A percentile compares a stretch with the other conserved stretches of the same genome.
These are phyloP conservation scores for Tricholoma furcatifolium DNA, from an alignment of 768 basidiomycete genomes.

Conservation along the genomic window DNA sequence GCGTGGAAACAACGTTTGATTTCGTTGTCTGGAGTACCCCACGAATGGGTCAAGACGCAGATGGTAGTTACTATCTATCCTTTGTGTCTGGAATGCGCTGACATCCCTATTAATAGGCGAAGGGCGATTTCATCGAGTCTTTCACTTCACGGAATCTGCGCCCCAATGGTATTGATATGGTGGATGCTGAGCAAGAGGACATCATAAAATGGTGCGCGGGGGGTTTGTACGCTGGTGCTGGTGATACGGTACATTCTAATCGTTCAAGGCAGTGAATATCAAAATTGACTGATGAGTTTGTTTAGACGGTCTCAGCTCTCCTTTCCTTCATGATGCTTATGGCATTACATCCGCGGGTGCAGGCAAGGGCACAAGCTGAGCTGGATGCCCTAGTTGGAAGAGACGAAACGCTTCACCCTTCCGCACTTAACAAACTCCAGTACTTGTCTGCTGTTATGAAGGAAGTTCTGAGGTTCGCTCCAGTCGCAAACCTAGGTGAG, in stretches of 20 bases:
- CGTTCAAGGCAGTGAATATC: background rate
- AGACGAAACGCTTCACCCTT: conserved; percentile 32
- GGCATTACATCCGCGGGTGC: conserved; percentile 43
- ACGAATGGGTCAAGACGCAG: conserved; percentile 44
- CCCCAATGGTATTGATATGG: conserved; percentile 19
- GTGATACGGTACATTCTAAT: conserved; percentile 34
- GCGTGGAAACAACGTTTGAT: conserved; percentile 36
- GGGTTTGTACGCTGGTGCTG: conserved; percentile 46
- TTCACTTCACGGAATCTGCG: conserved; percentile 41
- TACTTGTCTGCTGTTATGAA: conserved; percentile 38
- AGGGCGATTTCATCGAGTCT: conserved; percentile 34
- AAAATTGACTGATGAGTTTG: conserved; percentile 1
- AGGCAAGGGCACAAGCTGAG: conserved; percentile 37
- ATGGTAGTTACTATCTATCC: conserved; percentile 28
- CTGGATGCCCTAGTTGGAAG: conserved; percentile 34
- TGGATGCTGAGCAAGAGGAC: conserved; percentile 37
- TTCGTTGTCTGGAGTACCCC: conserved; percentile 36
- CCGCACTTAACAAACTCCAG: conserved; percentile 24
- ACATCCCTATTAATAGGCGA: conserved; percentile 21
- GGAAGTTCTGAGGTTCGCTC: conserved; percentile 40
- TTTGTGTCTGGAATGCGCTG: background rate
- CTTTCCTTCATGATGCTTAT: conserved; percentile 49
- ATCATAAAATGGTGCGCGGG: conserved; percentile 51
- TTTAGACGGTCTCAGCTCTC: conserved; percentile 46
- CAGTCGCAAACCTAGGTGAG: conserved; percentile 39